Percentiles rank a stretch among this genome's conserved stretches.
phyloP scores from a whole-genome alignment of 1,284 basidiomycete genomes.

The Pseudozyma pruni region DNA sequence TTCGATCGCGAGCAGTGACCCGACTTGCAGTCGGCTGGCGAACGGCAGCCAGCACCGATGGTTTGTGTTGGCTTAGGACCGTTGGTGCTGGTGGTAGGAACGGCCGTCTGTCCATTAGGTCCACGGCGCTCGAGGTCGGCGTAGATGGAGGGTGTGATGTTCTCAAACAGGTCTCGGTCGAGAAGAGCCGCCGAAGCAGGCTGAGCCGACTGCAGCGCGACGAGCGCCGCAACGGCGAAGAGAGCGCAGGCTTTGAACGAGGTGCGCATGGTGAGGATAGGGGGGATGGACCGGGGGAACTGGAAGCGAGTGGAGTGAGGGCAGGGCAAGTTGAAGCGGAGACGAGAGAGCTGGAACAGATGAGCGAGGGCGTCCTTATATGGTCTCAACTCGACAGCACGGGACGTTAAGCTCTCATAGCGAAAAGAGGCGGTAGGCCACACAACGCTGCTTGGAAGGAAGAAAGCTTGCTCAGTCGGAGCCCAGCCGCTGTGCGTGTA shows the following conservation, averaged over 20 bases:
- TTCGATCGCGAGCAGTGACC: slow-evolving; percentile 15
- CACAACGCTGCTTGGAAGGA: too few species aligned
- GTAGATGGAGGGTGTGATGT: slow-evolving; percentile 36
- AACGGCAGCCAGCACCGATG: slow-evolving; percentile 17
- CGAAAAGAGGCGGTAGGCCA: too few species aligned
- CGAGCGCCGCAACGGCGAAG: slow-evolving; percentile 30
- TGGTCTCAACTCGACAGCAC: too few species aligned
- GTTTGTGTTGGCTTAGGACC: slow-evolving; percentile 10
- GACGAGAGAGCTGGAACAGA: too few species aligned
- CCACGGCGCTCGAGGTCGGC: slow-evolving; percentile 33
- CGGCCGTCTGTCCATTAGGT: slow-evolving; percentile 11
- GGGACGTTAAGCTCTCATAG: too few species aligned
- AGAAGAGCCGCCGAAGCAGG: slow-evolving; percentile 39
- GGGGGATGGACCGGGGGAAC: too few species aligned
- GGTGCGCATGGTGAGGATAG: slow-evolving; percentile 24
- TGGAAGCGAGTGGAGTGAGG: too few species aligned
- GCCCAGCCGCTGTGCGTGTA: too few species aligned
- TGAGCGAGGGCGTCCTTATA: too few species aligned
- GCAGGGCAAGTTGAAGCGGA: too few species aligned
- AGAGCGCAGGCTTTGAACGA: slow-evolving; percentile 36
- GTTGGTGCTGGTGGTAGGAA: slow-evolving; percentile 10
- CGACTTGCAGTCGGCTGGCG: slow-evolving; percentile 25
- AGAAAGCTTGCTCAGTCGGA: too few species aligned
- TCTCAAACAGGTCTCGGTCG: slow-evolving; percentile 43
- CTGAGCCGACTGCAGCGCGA: slow-evolving; percentile 44